Evolutionary conservation across 345 rosid species (phyloP).

Genomic region (Raphanus raphanistrum): DNA sequence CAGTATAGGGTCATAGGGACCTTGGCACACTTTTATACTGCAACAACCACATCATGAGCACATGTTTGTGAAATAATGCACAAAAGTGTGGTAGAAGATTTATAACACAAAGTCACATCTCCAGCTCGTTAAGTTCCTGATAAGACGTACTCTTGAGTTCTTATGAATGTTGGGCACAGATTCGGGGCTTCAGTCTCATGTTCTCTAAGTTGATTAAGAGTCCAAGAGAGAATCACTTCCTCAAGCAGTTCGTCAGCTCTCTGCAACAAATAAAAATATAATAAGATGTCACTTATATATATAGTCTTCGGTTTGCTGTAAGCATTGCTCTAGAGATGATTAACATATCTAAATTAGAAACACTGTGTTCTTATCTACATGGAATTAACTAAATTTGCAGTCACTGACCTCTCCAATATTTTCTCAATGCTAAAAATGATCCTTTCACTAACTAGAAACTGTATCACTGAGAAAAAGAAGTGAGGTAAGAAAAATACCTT

Average conservation of each 20-base stretch:
- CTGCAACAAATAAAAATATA: conserved; percentile 48
- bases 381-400: neutral
- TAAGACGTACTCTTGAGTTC: conserved; percentile 75
- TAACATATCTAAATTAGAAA: neutral
- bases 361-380: neutral
- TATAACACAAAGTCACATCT: conserved; percentile 16
- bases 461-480: conserved; percentile 8
- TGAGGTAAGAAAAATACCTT: conserved; percentile 54
- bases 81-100: conserved; percentile 6
- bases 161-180: conserved; percentile 66
- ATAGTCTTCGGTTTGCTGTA: conserved; percentile 5
- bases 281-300: conserved; percentile 23
- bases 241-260: conserved; percentile 93
- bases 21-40: conserved; percentile 87
- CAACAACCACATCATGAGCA: conserved; percentile 10
- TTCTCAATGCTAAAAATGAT: neutral
- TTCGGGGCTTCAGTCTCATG: conserved; percentile 41
- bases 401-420: conserved; percentile 4
- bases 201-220: conserved; percentile 66
- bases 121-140: conserved; percentile 11
- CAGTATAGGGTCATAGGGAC: conserved; percentile 68
- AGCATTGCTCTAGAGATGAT: neutral
- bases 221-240: conserved; percentile 81
- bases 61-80: conserved; percentile 11
- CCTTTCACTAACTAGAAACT: conserved; percentile 15